Base-by-base conservation (phyloP, 148 eudicot genomes). In the Rhododendron simsii region DNA sequence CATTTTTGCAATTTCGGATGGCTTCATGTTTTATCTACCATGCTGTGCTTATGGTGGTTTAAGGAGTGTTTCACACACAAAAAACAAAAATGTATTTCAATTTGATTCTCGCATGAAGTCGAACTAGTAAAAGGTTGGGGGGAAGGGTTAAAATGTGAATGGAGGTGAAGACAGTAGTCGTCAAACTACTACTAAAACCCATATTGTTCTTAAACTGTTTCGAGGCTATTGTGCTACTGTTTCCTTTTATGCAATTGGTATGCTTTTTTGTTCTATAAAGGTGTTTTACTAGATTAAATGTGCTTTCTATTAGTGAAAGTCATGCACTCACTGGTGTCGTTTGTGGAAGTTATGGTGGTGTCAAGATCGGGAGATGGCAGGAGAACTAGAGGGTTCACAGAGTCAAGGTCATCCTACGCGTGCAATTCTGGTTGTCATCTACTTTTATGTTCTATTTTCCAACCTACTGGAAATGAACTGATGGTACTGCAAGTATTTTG, bases 1-100 rank as follows among this genome's bases (percentile, higher is more conserved):
- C 53, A 83, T 26, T 23, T 55, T 83, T 83, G 41, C 37, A n/a
- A 83, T 65, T 83, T 65, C 39, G 26, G 75, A 83, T 44, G 7
- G 51, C 48, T 65, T 83, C 51, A n/a, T 83, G 10, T 41, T 13
- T 39, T 82, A 2, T 80, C 61, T 47, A 45, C 57, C 18, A 47
- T 14, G 18, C 10, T 44, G 7, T n/a, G 35, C 50, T 78, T 78
- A 48, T 47, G 81, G 16, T 9, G 53, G 53, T 37, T 73, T 39
- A 3, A 41, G 13, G 15, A 30, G 20, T 71, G 35, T 71, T 71
- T 28, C 76, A 30, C 39, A 71, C 21, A 30, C 20, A 12, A 1
- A 71, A 1, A 35, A 11, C 12, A 30, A 28, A 71, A 75, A 37
- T 45, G 15, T 14, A 69, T 15, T n/a, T 67, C 13, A 14, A 30